These are phyloP conservation scores for Eimeria tenella DNA, from an alignment of 169 alveolate genomes.

Conservation along the genomic window DNA sequence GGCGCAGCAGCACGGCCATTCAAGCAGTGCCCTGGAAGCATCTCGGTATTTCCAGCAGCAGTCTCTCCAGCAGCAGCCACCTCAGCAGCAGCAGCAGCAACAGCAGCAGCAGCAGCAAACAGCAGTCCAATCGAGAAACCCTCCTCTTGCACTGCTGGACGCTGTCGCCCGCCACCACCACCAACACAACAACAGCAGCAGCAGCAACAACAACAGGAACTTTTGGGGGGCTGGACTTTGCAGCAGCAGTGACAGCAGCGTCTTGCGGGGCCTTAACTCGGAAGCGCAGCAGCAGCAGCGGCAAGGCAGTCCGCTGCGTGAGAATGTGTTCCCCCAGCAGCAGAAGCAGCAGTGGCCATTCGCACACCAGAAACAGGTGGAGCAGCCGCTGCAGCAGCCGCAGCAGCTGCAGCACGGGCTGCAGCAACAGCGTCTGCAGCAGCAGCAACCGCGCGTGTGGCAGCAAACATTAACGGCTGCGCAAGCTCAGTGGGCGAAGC, in stretches of 20 bases:
- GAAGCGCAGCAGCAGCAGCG: not conserved
- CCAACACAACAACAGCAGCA: not conserved
- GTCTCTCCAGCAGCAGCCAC: not conserved
- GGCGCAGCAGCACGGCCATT: not conserved
- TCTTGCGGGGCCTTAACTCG: not conserved
- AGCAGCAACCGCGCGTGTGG: not conserved
- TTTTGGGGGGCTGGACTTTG: not conserved
- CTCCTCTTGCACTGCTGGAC: not conserved
- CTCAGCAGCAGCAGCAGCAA: no score
- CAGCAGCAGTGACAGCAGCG: not conserved
- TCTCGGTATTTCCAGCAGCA: not conserved
- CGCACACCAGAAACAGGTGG: not conserved
- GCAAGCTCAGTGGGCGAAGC: not conserved
- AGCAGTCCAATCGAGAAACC: not conserved
- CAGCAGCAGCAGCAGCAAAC: not conserved
- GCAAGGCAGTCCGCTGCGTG: not conserved
- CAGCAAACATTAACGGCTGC: not conserved
- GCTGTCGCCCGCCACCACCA: not conserved
- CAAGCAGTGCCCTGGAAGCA: not conserved
- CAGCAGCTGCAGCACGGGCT: not conserved
- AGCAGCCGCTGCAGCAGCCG: not conserved
- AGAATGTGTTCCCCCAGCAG: not conserved
- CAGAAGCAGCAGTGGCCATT: not conserved
- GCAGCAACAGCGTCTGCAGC: not conserved
- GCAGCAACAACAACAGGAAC: not conserved